Evolutionary conservation across 805 yeast genomes (phyloP).

Genomic region (Groenewaldozyma salmanticensis): DNA sequence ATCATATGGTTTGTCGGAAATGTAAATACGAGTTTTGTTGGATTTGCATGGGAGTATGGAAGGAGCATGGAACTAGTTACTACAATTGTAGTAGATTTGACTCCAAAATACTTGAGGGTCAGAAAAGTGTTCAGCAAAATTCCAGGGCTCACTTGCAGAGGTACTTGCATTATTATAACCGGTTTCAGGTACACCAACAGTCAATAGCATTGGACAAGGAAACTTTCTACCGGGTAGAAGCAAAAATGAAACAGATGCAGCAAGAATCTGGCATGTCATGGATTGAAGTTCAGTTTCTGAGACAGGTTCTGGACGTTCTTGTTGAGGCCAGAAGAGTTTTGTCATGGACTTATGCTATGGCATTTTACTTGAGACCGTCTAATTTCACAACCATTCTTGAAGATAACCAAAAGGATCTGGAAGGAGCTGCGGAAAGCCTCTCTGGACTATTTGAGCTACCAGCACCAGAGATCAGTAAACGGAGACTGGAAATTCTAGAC

Average conservation of each 20-base stretch:
- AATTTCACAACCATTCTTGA: slow-evolving; percentile 57
- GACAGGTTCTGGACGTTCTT: slow-evolving; percentile 58
- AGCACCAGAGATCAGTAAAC: slow-evolving; percentile 26
- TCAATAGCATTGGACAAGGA: slow-evolving; percentile 65
- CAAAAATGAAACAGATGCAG: slow-evolving; percentile 56
- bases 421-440: slow-evolving; percentile 57
- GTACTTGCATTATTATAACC: slow-evolving; percentile 65
- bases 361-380: slow-evolving; percentile 50
- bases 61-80: slow-evolving; percentile 48
- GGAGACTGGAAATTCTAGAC: slow-evolving; percentile 33
- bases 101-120: slow-evolving; percentile 31
- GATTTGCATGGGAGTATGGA: slow-evolving; percentile 81
- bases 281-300: slow-evolving; percentile 80
- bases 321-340: slow-evolving; percentile 63
- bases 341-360: slow-evolving; percentile 86
- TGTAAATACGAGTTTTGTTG: slow-evolving; percentile 84
- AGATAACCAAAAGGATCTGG: slow-evolving; percentile 55
- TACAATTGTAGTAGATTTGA: slow-evolving; percentile 59
- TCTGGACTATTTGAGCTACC: slow-evolving; percentile 47
- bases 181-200: slow-evolving; percentile 65
- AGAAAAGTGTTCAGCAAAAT: slow-evolving; percentile 32
- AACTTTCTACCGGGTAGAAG: slow-evolving; percentile 53
- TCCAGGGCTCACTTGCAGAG: slow-evolving; percentile 46
- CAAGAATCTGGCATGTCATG: slow-evolving; percentile 58
- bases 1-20: slow-evolving; percentile 83